phyloP scores from a whole-genome alignment of 1,139 yeast genomes.

The Kluyveromyces sp. region DNA sequence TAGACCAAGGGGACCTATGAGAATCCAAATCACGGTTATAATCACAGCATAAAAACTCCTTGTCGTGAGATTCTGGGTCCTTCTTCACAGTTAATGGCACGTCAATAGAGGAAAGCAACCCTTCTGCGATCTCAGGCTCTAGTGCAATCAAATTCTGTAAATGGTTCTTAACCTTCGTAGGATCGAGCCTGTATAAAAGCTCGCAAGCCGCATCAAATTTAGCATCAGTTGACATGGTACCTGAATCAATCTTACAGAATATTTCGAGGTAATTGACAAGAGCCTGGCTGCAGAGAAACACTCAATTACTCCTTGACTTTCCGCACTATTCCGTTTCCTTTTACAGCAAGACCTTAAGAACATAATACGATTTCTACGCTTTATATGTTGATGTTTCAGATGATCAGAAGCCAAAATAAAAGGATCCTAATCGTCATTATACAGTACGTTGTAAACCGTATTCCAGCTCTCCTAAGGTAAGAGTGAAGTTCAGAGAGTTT shows the following conservation, averaged over 20 bases:
- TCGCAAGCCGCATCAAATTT: constrained; percentile 84
- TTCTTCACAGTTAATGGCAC: constrained; percentile 61
- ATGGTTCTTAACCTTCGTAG: constrained; percentile 57
- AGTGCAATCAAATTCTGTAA: constrained; percentile 63
- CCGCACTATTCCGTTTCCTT: too few relatives aligned
- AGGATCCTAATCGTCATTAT: too few relatives aligned
- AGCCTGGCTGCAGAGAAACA: too few relatives aligned
- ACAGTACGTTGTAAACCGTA: too few relatives aligned
- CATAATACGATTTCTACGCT: too few relatives aligned
- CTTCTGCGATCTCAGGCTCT: constrained; percentile 82
- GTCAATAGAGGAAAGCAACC: constrained; percentile 78
- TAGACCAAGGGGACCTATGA: constrained; percentile 87
- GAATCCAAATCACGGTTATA: constrained; percentile 94
- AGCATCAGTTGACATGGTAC: constrained; percentile 41
- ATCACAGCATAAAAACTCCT: constrained; percentile 78
- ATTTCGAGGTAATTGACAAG: too few relatives aligned
- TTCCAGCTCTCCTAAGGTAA: too few relatives aligned
- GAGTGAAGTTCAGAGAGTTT: too few relatives aligned
- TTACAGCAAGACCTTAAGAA: too few relatives aligned
- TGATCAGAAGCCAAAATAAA: too few relatives aligned
- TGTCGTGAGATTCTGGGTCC: constrained; percentile 43
- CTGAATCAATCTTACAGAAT: background rate
- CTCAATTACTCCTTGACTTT: too few relatives aligned
- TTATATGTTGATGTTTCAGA: background rate
- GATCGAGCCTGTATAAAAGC: constrained; percentile 78